Conservation (phyloP, 2,329 filamentous ascomycete genomes). For the Colletotrichum musae region DNA sequence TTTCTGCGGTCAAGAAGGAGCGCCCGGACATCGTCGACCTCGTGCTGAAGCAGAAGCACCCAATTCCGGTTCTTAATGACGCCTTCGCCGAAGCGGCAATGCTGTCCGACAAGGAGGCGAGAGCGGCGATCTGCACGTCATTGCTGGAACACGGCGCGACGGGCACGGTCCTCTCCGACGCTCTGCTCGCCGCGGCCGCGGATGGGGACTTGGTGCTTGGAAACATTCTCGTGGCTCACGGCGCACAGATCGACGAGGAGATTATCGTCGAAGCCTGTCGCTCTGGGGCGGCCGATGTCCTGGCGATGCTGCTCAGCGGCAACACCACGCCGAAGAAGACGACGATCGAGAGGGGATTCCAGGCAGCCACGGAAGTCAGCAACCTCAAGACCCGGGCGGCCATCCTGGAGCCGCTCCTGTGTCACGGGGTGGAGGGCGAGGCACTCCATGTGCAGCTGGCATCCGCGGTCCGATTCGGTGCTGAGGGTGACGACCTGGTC, state of each 20-base stretch:
- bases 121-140: slow-evolving; percentile 60
- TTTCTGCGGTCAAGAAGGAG: slow-evolving; percentile 61
- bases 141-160: slow-evolving; percentile 64
- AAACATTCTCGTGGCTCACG: slow-evolving; percentile 64
- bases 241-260: slow-evolving; percentile 67
- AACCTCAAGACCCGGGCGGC: slow-evolving; percentile 64
- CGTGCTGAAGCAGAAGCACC: slow-evolving; percentile 58
- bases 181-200: slow-evolving; percentile 64
- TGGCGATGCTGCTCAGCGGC: slow-evolving; percentile 64
- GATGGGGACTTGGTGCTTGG: slow-evolving; percentile 68
- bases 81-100: slow-evolving; percentile 61
- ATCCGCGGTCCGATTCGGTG: slow-evolving; percentile 66
- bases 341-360: slow-evolving; percentile 66
- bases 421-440: slow-evolving; percentile 65
- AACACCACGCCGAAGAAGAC: slow-evolving; percentile 55
- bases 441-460: slow-evolving; percentile 67
- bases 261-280: slow-evolving; percentile 69
- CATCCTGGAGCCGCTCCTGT: slow-evolving; percentile 66
- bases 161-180: slow-evolving; percentile 61
- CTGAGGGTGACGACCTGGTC: slow-evolving; percentile 63
- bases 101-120: slow-evolving; percentile 54
- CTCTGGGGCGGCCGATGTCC: slow-evolving; percentile 63
- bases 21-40: slow-evolving; percentile 62
- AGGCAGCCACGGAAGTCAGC: slow-evolving; percentile 67
- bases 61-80: slow-evolving; percentile 55